Evolutionary conservation across 2,329 filamentous ascomycete species (phyloP), one percentile per base, ranked within the genome.

Genomic region (Neofusicoccum kwambonambiense): DNA sequence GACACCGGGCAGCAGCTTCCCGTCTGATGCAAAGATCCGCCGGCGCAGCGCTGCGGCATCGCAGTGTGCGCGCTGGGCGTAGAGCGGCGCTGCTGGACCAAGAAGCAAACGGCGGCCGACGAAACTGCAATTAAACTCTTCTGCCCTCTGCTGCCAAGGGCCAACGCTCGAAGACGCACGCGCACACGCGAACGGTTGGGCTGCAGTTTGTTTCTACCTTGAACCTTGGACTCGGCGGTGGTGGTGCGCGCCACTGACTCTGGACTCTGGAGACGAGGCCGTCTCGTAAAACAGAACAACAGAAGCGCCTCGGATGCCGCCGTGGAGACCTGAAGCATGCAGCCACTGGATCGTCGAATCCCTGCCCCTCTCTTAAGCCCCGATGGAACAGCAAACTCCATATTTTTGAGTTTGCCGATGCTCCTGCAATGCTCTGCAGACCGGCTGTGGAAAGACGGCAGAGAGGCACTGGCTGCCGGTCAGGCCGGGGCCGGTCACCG

Each of bases 51-150:
- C 22, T 37, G 56, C 31, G 56, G 41, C 35, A 60, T 47, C 42
- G 42, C 42, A 22, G 42, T 45, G 27, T 39, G 13, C 19, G 52
- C 22, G 39, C 52, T 12, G 35, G 42, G 52, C 19, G 7, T 15
- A 12, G 52, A 15, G 22, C 13, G 37, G 37, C 37, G 52, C 39
- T 47, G 56, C 56, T 47, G 56, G 41, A 27, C 42, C 42, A 60
- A 37, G 27, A 47, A 60, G 56, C 56, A 47, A 47, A 44, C 31
- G 13, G 41, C 41, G 19, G 19, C 27, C 41, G 41, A 47, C 41
- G 41, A 58, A 45, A 45, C 56, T 37, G 41, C 56, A 60, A 60
- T 60, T 45, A 47, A 60, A 60, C 41, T 60, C 54, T 35, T n/a
- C 56, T 60, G 8, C 31, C 17, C 56, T 7, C 39, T 60, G 56